Base-by-base conservation (phyloP, 108 stramenopile genomes). In the Nitzschia sp. region DNA sequence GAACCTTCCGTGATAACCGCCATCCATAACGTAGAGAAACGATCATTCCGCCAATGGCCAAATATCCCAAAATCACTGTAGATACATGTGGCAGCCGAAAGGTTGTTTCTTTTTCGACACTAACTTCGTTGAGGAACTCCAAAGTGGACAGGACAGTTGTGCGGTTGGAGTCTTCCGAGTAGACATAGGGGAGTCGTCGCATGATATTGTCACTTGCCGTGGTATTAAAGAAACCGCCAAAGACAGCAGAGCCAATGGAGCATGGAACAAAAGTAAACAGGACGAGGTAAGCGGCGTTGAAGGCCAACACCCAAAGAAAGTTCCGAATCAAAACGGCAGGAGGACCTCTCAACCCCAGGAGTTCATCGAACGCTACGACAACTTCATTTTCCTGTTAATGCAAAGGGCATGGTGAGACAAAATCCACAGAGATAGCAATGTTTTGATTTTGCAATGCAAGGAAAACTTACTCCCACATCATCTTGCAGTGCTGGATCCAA, bases 311-410 rank as follows among this genome's bases (percentile, higher is more conserved):
- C 91, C 91, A 95, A 19, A 87, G 69, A 22, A 93, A 56, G 64
- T 97, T 96, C 25, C 95, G 83, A 34, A 95, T 58, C 25, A 97
- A 70, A 34, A 79, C 81, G 38, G 79, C 65, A 15, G 93, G 41
- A 17, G 97, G 97, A 0, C 97, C 97, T 15, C 97, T 88, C 20
- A 96, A 75, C 0, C 97, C 97, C n/a, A 97, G 68, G 41, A 97
- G 72, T 62, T 97, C 94, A 63, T 97, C 94, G 37, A 97, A 52
- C 8, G 94, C 92, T 41, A 96, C 70, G 59, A 95, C 91, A 10
- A 96, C 80, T 71, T 96, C 96, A 78, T 90, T 67, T 57, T 95
- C 86, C 79, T 84, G 29, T 8, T 1, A 48, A 26, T 38, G 37
- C 39, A 48, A 68, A 19, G 0, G 2, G 41, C 21, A 12, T 20